A percentile compares a stretch with the other conserved stretches of the same genome.
These are phyloP conservation scores for Platanthera guangdongensis DNA, from an alignment of 106 monocot genomes.

Conservation along the genomic window DNA sequence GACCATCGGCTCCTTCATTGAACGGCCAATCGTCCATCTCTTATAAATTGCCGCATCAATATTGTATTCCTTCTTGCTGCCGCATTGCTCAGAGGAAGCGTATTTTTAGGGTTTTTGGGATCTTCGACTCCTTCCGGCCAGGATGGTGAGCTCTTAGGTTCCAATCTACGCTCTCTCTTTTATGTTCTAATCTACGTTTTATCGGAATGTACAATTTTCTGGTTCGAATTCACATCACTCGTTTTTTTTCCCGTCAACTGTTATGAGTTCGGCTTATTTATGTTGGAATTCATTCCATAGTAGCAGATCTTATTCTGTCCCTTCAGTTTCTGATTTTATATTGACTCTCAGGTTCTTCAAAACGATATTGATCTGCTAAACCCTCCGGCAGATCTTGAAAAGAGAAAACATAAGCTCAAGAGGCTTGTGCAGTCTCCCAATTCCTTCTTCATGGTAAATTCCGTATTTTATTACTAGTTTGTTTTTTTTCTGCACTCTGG, in stretches of 20 bases:
- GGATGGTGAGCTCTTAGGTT: neutral
- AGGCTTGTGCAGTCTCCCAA: conserved; percentile 54
- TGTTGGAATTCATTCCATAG: neutral
- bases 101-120: conserved; percentile 2
- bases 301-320: neutral
- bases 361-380: conserved; percentile 61
- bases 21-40: neutral
- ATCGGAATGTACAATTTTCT: neutral
- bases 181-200: neutral
- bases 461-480: neutral
- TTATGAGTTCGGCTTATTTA: neutral
- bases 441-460: conserved; percentile 54
- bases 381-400: conserved; percentile 53
- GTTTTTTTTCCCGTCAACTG: neutral
- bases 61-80: neutral
- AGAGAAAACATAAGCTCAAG: conserved; percentile 62
- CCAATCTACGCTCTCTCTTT: neutral
- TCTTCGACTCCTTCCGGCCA: neutral
- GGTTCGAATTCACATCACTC: neutral
- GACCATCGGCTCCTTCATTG: too few species aligned
- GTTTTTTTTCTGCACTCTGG: neutral
- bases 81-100: neutral
- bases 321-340: neutral
- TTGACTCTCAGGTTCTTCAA: conserved; percentile 32
- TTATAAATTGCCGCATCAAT: neutral